Evolutionary conservation across 2,329 filamentous ascomycete species (phyloP), one percentile per base, ranked within the genome.

Genomic region (Trichothecium roseum): DNA sequence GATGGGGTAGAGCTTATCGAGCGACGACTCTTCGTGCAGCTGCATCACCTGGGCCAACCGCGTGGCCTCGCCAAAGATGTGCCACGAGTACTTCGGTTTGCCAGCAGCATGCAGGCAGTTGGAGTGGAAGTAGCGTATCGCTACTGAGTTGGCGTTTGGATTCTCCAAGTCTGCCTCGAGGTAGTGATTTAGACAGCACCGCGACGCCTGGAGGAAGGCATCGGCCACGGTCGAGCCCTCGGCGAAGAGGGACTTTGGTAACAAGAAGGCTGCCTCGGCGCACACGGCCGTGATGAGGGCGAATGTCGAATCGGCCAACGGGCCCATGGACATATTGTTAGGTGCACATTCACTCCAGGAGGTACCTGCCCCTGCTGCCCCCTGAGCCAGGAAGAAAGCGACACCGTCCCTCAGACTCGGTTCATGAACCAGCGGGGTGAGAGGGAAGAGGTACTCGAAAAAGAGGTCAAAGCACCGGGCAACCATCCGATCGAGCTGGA

Each of bases 81-180:
- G 59, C 60, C 62, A 65, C 4, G 62, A 64, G 15, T 60, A 54
- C 18, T 58, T 54, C 4, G 60, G 59, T 28, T 60, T 63, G 0
- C 62, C 63, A 1, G 57, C 49, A 2, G 60, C 60, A 32, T 66
- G 63, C 3, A 66, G 43, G 29, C 61, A 63, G 36, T 63, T 64
- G 12, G 63, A 65, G 34, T 66, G 63, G 17, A 64, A 62, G 35
- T 64, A 63, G 4, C 63, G 56, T 14, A 64, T 62, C 3, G 55
- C 52, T 18, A 66, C 52, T 4, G 63, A 66, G 32, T 56, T 61
- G 1, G 60, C 59, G 34, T 54, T 59, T 1, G 63, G 63, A 9
- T 47, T 53, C 32, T 64, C 60, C 1, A 66, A 46, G 22, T 66
- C 63, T 0, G 52, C 50, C 22, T 65, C 62, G 1, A 63, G 45